Percentiles rank a stretch among this genome's conserved stretches.
These are phyloP conservation scores for Chalciporus piperatus DNA, from an alignment of 768 basidiomycete genomes.

Conservation along the genomic window DNA sequence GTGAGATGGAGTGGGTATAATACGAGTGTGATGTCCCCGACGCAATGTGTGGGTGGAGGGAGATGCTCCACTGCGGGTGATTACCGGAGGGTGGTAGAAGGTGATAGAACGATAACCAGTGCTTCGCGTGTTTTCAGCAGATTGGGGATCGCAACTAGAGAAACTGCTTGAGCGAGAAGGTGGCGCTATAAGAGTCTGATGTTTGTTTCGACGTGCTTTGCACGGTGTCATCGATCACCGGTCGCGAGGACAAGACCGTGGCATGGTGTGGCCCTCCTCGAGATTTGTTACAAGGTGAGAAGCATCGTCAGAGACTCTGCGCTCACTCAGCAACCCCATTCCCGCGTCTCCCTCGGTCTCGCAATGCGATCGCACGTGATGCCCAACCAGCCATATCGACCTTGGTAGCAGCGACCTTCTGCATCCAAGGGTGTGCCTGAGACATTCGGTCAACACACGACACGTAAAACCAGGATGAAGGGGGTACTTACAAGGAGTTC, in stretches of 20 bases:
- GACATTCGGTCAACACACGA: background rate
- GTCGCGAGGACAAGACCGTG: slow-evolving; percentile 22
- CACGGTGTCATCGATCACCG: slow-evolving; percentile 13
- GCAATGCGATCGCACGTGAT: slow-evolving; percentile 43
- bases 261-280: slow-evolving; percentile 20
- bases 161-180: background rate
- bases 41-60: background rate
- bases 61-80: background rate
- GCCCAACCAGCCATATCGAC: slow-evolving; percentile 92
- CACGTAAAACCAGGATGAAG: background rate
- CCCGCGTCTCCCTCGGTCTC: slow-evolving; percentile 26
- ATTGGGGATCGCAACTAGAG: background rate
- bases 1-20: background rate
- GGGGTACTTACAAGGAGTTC: slow-evolving; percentile 63
- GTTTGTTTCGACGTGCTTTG: background rate
- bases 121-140: background rate
- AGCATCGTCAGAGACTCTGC: background rate
- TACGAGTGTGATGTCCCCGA: background rate
- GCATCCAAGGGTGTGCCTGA: slow-evolving; percentile 78
- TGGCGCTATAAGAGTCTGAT: background rate
- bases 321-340: slow-evolving; percentile 24
- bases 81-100: background rate
- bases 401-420: slow-evolving; percentile 50
- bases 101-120: background rate
- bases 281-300: slow-evolving; percentile 9